phyloP scores from a whole-genome alignment of 768 basidiomycete genomes.

The Crucibulum laeve region DNA sequence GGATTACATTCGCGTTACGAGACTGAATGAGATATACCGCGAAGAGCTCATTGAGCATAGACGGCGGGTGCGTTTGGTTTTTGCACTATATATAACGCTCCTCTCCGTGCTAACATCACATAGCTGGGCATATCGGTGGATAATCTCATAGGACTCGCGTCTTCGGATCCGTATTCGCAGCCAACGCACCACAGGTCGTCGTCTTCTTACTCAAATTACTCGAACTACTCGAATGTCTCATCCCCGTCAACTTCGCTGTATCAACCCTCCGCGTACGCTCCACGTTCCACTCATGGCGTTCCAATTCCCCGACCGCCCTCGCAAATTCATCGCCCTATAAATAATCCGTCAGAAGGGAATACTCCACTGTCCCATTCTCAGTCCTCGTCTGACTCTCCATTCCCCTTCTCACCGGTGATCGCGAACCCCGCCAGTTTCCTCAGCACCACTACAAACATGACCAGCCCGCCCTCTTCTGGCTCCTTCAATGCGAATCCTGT shows the following conservation, averaged over 20 bases:
- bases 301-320: conserved; percentile 75
- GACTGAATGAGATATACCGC: conserved; percentile 79
- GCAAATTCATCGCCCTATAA: conserved; percentile 53
- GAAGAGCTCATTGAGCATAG: conserved; percentile 81
- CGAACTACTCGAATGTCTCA: conserved; percentile 30
- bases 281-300: conserved; percentile 47
- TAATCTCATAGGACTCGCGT: conserved; percentile 68
- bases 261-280: conserved; percentile 23
- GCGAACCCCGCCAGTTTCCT: conserved; percentile 51
- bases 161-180: conserved; percentile 66
- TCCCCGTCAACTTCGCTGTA: conserved; percentile 45
- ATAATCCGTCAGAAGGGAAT: conserved; percentile 45
- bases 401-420: conserved; percentile 58
- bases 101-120: conserved; percentile 5
- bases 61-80: conserved; percentile 52
- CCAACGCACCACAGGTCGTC: conserved; percentile 61
- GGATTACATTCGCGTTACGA: conserved; percentile 67
- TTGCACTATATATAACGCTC: not conserved
- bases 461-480: conserved; percentile 69
- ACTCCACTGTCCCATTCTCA: conserved; percentile 66
- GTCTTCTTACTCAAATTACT: conserved; percentile 20
- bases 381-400: conserved; percentile 63
- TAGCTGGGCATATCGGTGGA: conserved; percentile 78
- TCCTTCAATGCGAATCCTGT: conserved; percentile 41
- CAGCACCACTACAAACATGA: conserved; percentile 59